Evolutionary conservation across 208 protist genomes (phyloP), one percentile per base, ranked within the genome.

Genomic region (Trichomonas vaginalis): DNA sequence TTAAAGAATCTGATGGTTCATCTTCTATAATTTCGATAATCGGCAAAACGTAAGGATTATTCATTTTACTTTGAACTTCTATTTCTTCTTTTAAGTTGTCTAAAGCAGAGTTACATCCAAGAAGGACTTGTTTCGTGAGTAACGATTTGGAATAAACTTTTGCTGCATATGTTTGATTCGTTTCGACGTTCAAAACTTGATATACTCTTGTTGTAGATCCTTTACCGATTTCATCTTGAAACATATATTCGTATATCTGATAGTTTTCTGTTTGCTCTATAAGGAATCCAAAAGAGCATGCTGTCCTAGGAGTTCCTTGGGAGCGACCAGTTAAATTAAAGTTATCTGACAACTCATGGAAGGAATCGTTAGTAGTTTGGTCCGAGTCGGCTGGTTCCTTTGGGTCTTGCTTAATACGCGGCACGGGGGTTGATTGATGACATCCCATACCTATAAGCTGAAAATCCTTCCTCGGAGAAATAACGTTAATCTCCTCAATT

Each of bases 211-310:
- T 45, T 39, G 45, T 35, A 35, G 86, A 48, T 2, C 86, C 86
- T 92, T 92, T 92, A 35, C 40, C 86, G 45, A 92, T 92, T 92
- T 92, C 86, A 8, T 51, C 14, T 51, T 92, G n/a, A 51, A 92
- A 92, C 42, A 35, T 48, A 42, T 45, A 92, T 32, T 92, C 86
- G 35, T 39, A 92, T 51, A 92, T 92, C 46, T 48, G 40, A 15
- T 42, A 45, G 35, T 51, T 92, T 15, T 42, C 39, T 23, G 32
- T 88, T 40, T 88, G 82, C 32, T 45, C 39, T 2, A 88, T 88
- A 14, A 88, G 39, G 32, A 8, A 47, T 21, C 35, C 39, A 23
- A 88, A 88, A 32, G 82, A 88, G 15, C 56, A 70, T 2, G 56
- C 21, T 8, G 56, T 70, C n/a, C 56, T 8, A 12, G 56, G 56